These are phyloP conservation scores for Marsdenia floribunda DNA, from an alignment of 257 asterid genomes.

Conservation along the genomic window DNA sequence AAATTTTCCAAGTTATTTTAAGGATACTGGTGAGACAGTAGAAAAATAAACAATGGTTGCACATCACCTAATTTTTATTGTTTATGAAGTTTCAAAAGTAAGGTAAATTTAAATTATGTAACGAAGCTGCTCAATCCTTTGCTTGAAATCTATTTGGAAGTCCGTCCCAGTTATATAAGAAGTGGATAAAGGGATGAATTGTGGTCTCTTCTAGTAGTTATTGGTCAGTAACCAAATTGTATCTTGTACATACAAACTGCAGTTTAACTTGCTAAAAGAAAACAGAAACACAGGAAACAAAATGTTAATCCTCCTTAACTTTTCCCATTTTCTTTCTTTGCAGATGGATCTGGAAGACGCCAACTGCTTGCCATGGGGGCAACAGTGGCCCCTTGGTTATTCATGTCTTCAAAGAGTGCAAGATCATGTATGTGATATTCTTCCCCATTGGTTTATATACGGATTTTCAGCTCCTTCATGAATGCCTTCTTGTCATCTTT, in stretches of 20 bases:
- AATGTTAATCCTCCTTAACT: conserved; percentile 3
- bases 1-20: background rate
- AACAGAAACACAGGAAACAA: background rate
- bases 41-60: background rate
- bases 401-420: conserved; percentile 42
- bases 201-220: background rate
- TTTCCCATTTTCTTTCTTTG: conserved; percentile 11
- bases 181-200: background rate
- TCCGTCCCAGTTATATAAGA: background rate
- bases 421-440: conserved; percentile 49
- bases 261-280: conserved; percentile 4
- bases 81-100: background rate
- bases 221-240: background rate
- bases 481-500: background rate
- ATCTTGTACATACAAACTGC: background rate
- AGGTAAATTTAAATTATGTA: background rate
- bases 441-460: conserved; percentile 7
- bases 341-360: conserved; percentile 64
- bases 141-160: background rate
- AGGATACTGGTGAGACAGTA: background rate
- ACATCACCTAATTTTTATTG: background rate
- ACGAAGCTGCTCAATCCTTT: background rate
- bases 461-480: background rate
- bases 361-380: conserved; percentile 59
- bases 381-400: conserved; percentile 44